These are phyloP conservation scores for Russula dissimulans DNA, from an alignment of 768 basidiomycete genomes.

Conservation along the genomic window DNA sequence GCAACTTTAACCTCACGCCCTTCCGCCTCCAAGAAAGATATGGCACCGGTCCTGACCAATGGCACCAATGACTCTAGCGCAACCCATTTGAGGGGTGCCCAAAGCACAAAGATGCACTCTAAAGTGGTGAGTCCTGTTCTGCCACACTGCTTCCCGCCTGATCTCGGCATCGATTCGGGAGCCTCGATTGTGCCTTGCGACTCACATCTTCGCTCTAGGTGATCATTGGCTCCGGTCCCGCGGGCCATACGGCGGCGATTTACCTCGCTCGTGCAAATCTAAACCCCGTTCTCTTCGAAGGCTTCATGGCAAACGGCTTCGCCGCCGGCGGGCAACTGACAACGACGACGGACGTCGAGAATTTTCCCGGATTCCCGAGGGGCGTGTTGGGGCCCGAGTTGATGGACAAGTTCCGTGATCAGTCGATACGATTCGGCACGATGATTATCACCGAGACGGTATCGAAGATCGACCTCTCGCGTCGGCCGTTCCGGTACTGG, in stretches of 20 bases:
- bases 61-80: not conserved
- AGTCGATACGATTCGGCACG: slow-evolving; percentile 91
- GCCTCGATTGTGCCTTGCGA: not conserved
- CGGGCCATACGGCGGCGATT: slow-evolving; percentile 93
- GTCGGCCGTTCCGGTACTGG: slow-evolving; percentile 96
- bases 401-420: slow-evolving; percentile 99
- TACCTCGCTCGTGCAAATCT: slow-evolving; percentile 97
- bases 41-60: slow-evolving; percentile 4
- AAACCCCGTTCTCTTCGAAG: slow-evolving; percentile 90
- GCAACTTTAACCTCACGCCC: slow-evolving; percentile 1
- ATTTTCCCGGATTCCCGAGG: slow-evolving; percentile 93
- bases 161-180: not conserved
- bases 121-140: slow-evolving; percentile 41
- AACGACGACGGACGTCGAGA: slow-evolving; percentile 95
- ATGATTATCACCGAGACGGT: slow-evolving; percentile 97
- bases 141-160: not conserved
- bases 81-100: not conserved
- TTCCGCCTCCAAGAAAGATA: not conserved
- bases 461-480: slow-evolving; percentile 86
- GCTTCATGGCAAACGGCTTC: slow-evolving; percentile 99
- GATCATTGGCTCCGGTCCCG: slow-evolving; percentile 90
- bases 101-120: slow-evolving; percentile 69
- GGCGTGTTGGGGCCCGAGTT: slow-evolving; percentile 94
- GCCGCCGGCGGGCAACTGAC: slow-evolving; percentile 97
- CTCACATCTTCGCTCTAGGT: slow-evolving; percentile 38